Conservation (phyloP, 169 alveolate species). For the Eimeria maxima region DNA sequence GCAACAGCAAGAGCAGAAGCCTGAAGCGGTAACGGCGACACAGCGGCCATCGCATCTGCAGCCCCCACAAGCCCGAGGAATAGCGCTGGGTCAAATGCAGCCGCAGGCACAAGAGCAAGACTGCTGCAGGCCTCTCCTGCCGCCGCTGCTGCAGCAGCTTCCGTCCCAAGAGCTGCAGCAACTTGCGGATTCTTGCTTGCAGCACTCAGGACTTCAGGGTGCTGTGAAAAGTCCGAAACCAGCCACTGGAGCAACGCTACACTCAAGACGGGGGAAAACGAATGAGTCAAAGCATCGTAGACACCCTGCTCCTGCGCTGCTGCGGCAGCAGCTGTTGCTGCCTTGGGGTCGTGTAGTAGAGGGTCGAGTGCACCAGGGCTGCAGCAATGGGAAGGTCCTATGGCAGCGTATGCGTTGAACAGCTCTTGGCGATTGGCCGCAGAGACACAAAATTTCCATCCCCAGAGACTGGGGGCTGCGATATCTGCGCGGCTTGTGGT, state of each 20-base stretch:
- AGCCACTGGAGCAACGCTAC: constrained; percentile 65
- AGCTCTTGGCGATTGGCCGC: constrained; percentile 8
- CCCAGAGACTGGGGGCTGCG: constrained; percentile 15
- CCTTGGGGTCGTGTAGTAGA: not conserved
- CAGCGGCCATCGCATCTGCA: constrained; percentile 17
- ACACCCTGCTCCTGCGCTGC: not conserved
- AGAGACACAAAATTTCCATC: constrained; percentile 47
- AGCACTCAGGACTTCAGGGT: constrained; percentile 55
- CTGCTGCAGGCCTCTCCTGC: not conserved
- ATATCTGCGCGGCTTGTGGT: not conserved
- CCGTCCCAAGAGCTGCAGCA: constrained; percentile 45
- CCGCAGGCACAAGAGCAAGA: constrained; percentile 55
- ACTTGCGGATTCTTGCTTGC: constrained; percentile 3
- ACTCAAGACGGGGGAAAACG: constrained; percentile 17
- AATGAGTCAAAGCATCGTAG: constrained; percentile 9
- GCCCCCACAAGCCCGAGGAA: constrained; percentile 32
- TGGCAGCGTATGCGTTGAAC: not conserved
- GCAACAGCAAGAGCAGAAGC: constrained; percentile 20
- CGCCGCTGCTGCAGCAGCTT: constrained; percentile 18
- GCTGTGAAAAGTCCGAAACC: constrained; percentile 60
- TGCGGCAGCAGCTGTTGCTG: too few species aligned
- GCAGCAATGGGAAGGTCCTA: constrained; percentile 46
- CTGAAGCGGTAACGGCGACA: constrained; percentile 41
- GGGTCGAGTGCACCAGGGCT: not conserved
- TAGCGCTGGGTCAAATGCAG: constrained; percentile 33